Conservation (phyloP, 177 flowering plant species). For the Tripterygium wilfordii region DNA sequence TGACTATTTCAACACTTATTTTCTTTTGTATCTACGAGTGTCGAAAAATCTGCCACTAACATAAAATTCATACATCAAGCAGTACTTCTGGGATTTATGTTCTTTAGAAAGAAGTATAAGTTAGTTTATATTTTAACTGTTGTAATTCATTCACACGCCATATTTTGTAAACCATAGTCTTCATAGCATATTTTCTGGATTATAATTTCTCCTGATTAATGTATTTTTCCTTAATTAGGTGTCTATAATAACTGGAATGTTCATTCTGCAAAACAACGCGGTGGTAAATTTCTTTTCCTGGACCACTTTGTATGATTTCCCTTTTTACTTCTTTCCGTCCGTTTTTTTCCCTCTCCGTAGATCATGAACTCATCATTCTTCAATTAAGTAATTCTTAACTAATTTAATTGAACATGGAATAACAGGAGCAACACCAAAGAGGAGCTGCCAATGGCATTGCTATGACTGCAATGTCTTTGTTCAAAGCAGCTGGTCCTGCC, state of each 20-base stretch:
- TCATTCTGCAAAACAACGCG: constrained; percentile 40
- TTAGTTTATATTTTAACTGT: too few relatives aligned
- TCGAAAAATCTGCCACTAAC: too few relatives aligned
- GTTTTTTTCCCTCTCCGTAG: not conserved
- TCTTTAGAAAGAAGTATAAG: too few relatives aligned
- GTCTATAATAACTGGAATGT: constrained; percentile 27
- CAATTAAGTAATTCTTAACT: not conserved
- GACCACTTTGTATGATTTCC: not conserved
- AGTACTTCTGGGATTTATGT: too few relatives aligned
- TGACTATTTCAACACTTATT: too few relatives aligned
- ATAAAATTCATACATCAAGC: too few relatives aligned
- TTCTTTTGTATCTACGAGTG: too few relatives aligned
- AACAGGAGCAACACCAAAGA: constrained; percentile 56
- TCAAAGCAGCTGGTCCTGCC: constrained; percentile 54
- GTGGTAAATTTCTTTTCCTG: constrained; percentile 28
- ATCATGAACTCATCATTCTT: too few relatives aligned
- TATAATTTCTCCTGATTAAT: not conserved
- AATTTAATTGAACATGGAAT: not conserved
- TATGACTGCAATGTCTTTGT: constrained; percentile 46
- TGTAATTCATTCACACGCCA: too few relatives aligned
- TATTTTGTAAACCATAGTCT: too few relatives aligned
- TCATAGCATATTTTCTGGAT: not conserved
- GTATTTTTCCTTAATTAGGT: constrained; percentile 10
- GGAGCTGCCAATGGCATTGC: constrained; percentile 71
- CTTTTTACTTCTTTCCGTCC: not conserved